A percentile compares a stretch with the other conserved stretches of the same genome.
Conservation (phyloP, 2,329 filamentous ascomycete species). For the Colletotrichum sp. region DNA sequence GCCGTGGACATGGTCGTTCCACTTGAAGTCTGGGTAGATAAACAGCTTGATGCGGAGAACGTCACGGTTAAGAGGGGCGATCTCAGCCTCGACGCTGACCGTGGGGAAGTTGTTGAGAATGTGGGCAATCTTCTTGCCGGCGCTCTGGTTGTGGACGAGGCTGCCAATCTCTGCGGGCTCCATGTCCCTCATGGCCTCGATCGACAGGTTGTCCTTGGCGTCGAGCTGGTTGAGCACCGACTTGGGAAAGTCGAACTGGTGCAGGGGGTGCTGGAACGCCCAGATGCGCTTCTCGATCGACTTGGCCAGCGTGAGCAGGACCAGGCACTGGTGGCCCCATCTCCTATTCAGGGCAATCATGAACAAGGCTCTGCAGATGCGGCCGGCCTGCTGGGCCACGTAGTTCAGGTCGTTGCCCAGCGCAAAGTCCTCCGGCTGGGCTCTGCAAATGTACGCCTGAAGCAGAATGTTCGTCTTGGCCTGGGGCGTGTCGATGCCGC, state of each 20-base stretch:
- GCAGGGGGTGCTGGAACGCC: conserved; percentile 92
- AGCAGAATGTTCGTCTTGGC: conserved; percentile 95
- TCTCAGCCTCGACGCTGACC: conserved; percentile 87
- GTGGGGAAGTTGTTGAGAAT: conserved; percentile 93
- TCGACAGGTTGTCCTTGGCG: conserved; percentile 74
- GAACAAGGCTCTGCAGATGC: conserved; percentile 93
- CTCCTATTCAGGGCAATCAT: conserved; percentile 96
- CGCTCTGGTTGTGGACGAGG: conserved; percentile 87
- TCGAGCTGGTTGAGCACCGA: conserved; percentile 86
- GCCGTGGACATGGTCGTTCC: conserved; percentile 94
- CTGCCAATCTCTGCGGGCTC: conserved; percentile 87
- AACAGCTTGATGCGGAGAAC: conserved; percentile 89
- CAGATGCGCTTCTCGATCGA: conserved; percentile 96
- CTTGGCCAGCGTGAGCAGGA: conserved; percentile 90
- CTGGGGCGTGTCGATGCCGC: conserved; percentile 73
- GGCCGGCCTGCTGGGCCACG: conserved; percentile 91
- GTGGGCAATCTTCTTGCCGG: conserved; percentile 81
- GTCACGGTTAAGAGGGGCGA: conserved; percentile 92
- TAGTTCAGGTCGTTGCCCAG: conserved; percentile 91
- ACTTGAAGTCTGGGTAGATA: conserved; percentile 87
- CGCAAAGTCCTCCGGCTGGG: conserved; percentile 90
- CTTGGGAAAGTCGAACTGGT: conserved; percentile 90
- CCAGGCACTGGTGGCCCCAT: conserved; percentile 95
- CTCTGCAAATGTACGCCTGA: conserved; percentile 91
- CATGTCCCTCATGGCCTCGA: conserved; percentile 92